Evolutionary conservation across 2,329 filamentous ascomycete species (phyloP).

Genomic region (Malbranchea cinnamomea): DNA sequence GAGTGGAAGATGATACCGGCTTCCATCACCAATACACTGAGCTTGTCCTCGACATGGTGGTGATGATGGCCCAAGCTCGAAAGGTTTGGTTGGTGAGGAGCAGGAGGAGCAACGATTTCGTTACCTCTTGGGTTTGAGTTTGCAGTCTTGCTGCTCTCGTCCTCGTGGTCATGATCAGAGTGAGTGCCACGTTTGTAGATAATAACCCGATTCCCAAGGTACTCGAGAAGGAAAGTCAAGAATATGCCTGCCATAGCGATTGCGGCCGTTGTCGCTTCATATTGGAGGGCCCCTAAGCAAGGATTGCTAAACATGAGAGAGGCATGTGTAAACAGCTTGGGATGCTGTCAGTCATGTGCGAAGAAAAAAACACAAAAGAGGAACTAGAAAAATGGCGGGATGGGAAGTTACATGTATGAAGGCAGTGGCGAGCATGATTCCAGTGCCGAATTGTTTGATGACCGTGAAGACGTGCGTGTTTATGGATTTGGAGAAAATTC

Average conservation of each 20-base stretch:
- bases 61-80: constrained; percentile 20
- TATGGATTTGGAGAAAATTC: constrained; percentile 38
- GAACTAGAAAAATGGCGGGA: constrained; percentile 3
- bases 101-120: constrained; percentile 10
- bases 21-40: constrained; percentile 56
- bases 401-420: constrained; percentile 45
- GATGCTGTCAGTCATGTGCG: not conserved
- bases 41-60: constrained; percentile 22
- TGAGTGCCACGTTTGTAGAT: constrained; percentile 13
- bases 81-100: constrained; percentile 8
- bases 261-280: constrained; percentile 54
- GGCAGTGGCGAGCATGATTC: constrained; percentile 56
- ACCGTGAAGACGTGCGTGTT: constrained; percentile 41
- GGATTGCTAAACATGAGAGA: constrained; percentile 56
- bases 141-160: constrained; percentile 10
- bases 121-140: not conserved
- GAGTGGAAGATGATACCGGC: constrained; percentile 63
- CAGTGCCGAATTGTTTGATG: constrained; percentile 49
- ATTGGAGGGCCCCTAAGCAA: constrained; percentile 50
- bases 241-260: constrained; percentile 63
- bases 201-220: constrained; percentile 46
- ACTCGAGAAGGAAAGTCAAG: constrained; percentile 58
- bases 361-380: not conserved
- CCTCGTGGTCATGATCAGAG: constrained; percentile 14
- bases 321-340: constrained; percentile 58